Base-by-base conservation (phyloP, 225 moss, liverwort and hornwort species). In the Sphagnum tenellum region DNA sequence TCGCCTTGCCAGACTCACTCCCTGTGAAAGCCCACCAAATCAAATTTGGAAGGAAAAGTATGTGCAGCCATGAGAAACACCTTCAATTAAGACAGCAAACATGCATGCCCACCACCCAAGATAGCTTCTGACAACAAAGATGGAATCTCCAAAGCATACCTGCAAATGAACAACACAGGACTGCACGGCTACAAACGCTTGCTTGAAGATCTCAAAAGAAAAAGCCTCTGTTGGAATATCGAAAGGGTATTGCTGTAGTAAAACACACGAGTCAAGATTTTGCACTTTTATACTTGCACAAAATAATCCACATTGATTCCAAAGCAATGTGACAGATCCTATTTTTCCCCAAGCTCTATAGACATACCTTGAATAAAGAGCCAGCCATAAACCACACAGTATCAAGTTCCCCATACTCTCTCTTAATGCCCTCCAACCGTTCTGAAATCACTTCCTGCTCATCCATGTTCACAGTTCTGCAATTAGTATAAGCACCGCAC, bases 371-470 rank as follows among this genome's bases (percentile, higher is more conserved):
- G 72, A 98, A 98, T 68, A 98, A 78, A 45, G 98, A 98, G 65
- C 98, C 98, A 75, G 98, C 98, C 98, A 98, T 98, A 70, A 93
- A 98, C 98, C 98, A 98, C 50, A 98, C 98, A 3, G 98, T 98
- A 75, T 98, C 98, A 48, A 98, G 82, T 71, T 98, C 98, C 71
- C 80, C 82, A 66, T 98, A 98, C 76, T 98, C 98, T 66, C 90
- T 83, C 73, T 93, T 93, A 64, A 98, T 98, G 65, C 98, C 98
- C 61, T 85, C 90, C 73, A 98, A 73, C 73, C 98, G 90, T 72
- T 89, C 93, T 47, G 90, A 70, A 62, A 98, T 89, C 55, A 98
- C 82, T 75, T 98, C 88, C 96, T 96, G 82, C 60, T 50, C 29
- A 69, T 53, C 50, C 69, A 70, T 44, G 54, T 60, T 12, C 63